Base-by-base conservation (phyloP, 225 moss, liverwort and hornwort species). In the Anthoceros angustus region DNA sequence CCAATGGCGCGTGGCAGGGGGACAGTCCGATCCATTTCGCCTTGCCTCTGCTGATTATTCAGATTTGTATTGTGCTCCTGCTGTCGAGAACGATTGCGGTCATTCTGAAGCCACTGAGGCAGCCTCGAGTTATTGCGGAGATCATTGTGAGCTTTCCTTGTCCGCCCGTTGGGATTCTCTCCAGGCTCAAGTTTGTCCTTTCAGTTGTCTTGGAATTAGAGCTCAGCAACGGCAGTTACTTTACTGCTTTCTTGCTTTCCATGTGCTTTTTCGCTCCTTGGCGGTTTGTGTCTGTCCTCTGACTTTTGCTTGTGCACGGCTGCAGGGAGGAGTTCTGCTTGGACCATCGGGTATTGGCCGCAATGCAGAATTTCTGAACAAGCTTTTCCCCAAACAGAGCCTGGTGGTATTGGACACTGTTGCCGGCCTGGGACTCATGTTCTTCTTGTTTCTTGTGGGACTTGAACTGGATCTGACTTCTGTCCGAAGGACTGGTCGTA, bases 1-100 rank as follows among this genome's bases (percentile, higher is more conserved):
- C 92, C 39, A 86, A 92, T 61, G 92, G 92, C 62, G 83, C 86
- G 62, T 92, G 86, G 88, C 92, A 92, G 77, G 83, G 86, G 20
- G 81, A 92, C 73, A 75, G 73, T 61, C 85, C 92, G 6, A 55
- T 92, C 41, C 42, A 86, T 40, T 92, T 77, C 42, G 70, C 92
- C 12, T 80, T 92, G 41, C 92, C 89, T 41, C 72, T 92, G 62
- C 83, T 92, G 39, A 85, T 88, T 46, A 0, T 85, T 8, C 88
- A 88, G 70, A 86, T 86, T 24, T 64, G 71, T 38, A 25, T 88
- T 1, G 80, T 88, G 40, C 75, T 88, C 48, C 41, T 18, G 67
- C 66, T 88, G 14, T 86, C 88, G 32, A 76, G 88, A 42, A 74
- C 50, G 32, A 50, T 88, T 70, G 82, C 86, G 32, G 80, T 88